A percentile compares a stretch with the other conserved stretches of the same genome.
Conservation (phyloP, 352 stramenopile genomes). For the Phytophthora rubi region DNA sequence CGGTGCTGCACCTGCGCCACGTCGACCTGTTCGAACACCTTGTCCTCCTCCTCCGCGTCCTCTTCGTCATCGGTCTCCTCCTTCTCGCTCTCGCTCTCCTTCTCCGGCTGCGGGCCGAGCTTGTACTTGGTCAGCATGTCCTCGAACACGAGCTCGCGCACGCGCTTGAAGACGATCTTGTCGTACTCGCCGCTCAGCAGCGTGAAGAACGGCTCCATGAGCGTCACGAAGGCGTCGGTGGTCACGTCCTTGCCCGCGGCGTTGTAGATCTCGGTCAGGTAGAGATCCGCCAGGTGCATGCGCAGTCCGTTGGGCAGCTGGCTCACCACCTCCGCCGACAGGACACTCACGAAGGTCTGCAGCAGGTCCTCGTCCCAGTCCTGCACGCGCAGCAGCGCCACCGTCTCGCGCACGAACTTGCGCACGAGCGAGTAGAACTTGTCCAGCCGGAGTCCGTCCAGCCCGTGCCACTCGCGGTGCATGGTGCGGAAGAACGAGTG, state of each 20-base stretch:
- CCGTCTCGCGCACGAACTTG: conserved; percentile 78
- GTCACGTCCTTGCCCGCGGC: conserved; percentile 59
- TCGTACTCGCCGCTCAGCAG: conserved; percentile 82
- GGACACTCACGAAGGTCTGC: conserved; percentile 59
- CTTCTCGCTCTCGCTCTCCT: conserved; percentile 34
- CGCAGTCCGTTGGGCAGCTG: conserved; percentile 83
- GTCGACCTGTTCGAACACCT: conserved; percentile 72
- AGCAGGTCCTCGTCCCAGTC: conserved; percentile 60
- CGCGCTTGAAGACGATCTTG: conserved; percentile 82
- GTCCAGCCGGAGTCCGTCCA: conserved; percentile 83
- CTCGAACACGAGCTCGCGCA: conserved; percentile 76
- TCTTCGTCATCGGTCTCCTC: conserved; percentile 58
- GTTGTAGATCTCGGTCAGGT: conserved; percentile 67
- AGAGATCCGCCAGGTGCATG: conserved; percentile 82
- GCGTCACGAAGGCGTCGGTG: conserved; percentile 67
- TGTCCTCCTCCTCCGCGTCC: conserved; percentile 50
- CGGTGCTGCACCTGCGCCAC: conserved; percentile 77
- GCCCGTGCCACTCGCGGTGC: conserved; percentile 86
- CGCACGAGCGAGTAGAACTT: conserved; percentile 89
- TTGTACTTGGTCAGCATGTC: conserved; percentile 72
- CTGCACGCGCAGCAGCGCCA: conserved; percentile 64
- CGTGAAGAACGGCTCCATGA: conserved; percentile 86
- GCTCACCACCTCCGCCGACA: conserved; percentile 76
- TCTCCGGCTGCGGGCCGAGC: conserved; percentile 60
- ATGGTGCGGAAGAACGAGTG: conserved; percentile 88